Evolutionary conservation across 2,329 filamentous ascomycete genomes (phyloP).

Genomic region (Grosmannia penicillata): DNA sequence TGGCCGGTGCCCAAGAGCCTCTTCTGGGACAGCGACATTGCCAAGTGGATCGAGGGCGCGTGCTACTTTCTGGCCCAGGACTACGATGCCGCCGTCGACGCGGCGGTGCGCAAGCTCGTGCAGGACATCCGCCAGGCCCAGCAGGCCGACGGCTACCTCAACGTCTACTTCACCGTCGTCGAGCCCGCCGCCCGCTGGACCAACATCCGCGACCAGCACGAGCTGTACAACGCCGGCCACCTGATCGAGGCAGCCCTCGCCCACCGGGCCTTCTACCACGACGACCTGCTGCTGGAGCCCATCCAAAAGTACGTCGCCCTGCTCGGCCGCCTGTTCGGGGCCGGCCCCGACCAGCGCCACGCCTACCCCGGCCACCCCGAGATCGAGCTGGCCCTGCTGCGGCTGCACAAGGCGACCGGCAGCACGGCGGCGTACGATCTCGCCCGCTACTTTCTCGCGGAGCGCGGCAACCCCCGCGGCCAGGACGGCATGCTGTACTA

Average conservation of each 20-base stretch:
- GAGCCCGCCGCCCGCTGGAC: conserved; percentile 39
- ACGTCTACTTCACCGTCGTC: conserved; percentile 47
- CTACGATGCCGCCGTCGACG: conserved; percentile 26
- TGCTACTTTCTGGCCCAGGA: conserved; percentile 35
- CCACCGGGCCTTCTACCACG: conserved; percentile 35
- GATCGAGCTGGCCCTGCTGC: conserved; percentile 32
- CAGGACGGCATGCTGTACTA: conserved; percentile 36
- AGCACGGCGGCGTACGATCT: conserved; percentile 25
- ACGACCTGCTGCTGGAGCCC: conserved; percentile 33
- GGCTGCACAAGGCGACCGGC: conserved; percentile 21
- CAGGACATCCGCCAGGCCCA: conserved; percentile 42
- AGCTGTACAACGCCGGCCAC: conserved; percentile 48
- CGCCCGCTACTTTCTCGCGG: conserved; percentile 40
- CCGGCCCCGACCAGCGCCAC: conserved; percentile 29
- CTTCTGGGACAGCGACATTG: conserved; percentile 43
- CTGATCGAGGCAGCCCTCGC: conserved; percentile 46
- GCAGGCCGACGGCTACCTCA: conserved; percentile 45
- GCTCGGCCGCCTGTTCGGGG: conserved; percentile 35
- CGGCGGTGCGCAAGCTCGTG: conserved; percentile 39
- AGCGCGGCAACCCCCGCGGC: conserved; percentile 37
- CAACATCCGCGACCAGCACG: conserved; percentile 46
- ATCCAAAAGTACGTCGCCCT: conserved; percentile 39
- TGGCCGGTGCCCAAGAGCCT: conserved; percentile 44
- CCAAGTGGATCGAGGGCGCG: conserved; percentile 48
- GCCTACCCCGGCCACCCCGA: conserved; percentile 46